Conservation (phyloP, 345 rosid genomes). For the Euphorbia tirucalli region DNA sequence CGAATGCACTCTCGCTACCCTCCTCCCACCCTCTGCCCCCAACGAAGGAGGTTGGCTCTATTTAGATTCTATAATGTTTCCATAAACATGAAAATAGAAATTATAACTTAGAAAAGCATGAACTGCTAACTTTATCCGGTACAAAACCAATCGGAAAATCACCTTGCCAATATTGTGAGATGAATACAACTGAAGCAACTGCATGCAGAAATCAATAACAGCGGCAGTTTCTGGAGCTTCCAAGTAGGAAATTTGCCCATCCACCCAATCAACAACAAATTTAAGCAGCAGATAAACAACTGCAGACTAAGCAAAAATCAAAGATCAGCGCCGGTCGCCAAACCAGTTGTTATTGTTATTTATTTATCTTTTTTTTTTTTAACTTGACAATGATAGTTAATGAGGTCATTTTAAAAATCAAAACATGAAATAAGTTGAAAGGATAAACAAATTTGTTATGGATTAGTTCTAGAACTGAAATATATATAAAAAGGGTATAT, state of each 20-base stretch:
- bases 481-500: too few relatives aligned
- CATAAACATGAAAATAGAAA: neutral
- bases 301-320: conserved; percentile 65
- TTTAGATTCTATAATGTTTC: neutral
- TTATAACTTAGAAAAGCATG: conserved; percentile 10
- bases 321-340: conserved; percentile 19
- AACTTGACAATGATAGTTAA: too few relatives aligned
- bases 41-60: neutral
- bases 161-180: conserved; percentile 99
- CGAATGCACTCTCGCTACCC: neutral
- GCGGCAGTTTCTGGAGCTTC: conserved; percentile 78
- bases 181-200: conserved; percentile 86
- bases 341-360: too few relatives aligned
- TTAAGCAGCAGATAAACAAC: conserved; percentile 88
- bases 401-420: too few relatives aligned
- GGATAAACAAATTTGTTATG: too few relatives aligned
- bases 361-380: too few relatives aligned
- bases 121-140: neutral
- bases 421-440: too few relatives aligned
- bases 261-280: conserved; percentile 94
- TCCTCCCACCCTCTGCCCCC: neutral
- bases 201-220: conserved; percentile 85
- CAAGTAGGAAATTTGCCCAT: conserved; percentile 89
- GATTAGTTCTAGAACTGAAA: too few relatives aligned
- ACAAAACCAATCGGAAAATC: conserved; percentile 11